Percentiles rank a stretch among this genome's conserved stretches.
These are phyloP conservation scores for Colletotrichum sp. DNA, from an alignment of 2,329 filamentous ascomycete genomes.

Conservation along the genomic window DNA sequence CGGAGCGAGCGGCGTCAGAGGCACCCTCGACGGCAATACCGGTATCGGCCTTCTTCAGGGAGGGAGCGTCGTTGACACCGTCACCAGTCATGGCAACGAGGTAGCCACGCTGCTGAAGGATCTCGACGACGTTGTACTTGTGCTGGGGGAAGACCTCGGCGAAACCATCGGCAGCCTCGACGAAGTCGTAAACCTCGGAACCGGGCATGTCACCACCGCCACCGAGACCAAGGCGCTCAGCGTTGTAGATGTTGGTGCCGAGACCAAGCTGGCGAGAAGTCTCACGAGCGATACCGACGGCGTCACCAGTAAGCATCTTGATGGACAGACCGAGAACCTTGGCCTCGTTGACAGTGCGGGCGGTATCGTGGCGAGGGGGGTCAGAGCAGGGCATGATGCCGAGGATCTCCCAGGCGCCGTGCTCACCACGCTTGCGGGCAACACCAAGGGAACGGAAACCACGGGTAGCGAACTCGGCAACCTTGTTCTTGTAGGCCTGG, in stretches of 20 bases:
- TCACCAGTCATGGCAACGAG: conserved; percentile 97
- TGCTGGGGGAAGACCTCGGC: conserved; percentile 94
- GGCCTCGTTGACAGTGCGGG: conserved; percentile 87
- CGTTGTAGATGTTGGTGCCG: conserved; percentile 92
- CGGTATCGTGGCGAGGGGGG: conserved; percentile 89
- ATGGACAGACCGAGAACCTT: conserved; percentile 87
- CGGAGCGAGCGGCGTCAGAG: conserved; percentile 88
- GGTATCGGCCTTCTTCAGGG: conserved; percentile 93
- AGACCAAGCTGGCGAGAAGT: conserved; percentile 91
- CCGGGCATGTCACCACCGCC: conserved; percentile 92
- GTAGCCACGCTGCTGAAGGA: conserved; percentile 91
- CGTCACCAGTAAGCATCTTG: conserved; percentile 96
- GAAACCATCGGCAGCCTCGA: conserved; percentile 93
- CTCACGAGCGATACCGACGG: conserved; percentile 90
- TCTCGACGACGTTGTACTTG: conserved; percentile 94
- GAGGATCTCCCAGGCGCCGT: conserved; percentile 86
- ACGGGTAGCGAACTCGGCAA: conserved; percentile 81
- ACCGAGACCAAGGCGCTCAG: conserved; percentile 88
- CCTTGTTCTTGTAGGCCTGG: conserved; percentile 88
- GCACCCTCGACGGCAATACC: conserved; percentile 94
- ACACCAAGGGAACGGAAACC: conserved; percentile 95
- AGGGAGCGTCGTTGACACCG: conserved; percentile 92
- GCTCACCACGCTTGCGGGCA: conserved; percentile 80
- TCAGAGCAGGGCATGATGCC: conserved; percentile 96
- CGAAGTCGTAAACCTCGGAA: conserved; percentile 93